Evolutionary conservation across 179 eudicot species (phyloP).

Genomic region (Beta macrorhiza): DNA sequence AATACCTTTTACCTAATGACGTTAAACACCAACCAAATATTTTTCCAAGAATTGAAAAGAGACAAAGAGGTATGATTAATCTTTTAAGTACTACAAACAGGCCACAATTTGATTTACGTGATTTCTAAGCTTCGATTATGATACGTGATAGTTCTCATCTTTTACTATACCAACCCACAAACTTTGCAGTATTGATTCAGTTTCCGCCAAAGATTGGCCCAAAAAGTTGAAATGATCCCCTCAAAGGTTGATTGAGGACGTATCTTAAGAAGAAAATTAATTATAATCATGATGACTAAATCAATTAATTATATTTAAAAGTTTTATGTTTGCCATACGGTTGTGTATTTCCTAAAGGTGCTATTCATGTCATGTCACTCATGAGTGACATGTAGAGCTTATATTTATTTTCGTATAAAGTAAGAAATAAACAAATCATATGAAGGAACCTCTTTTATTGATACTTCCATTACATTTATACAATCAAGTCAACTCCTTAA

Average conservation of each 20-base stretch:
- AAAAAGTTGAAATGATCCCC: constrained; percentile 12
- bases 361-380: constrained; percentile 39
- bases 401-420: not conserved
- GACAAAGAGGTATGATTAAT: not conserved
- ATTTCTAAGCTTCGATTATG: not conserved
- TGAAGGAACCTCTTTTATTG: too few relatives aligned
- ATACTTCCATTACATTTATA: too few relatives aligned
- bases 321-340: not conserved
- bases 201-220: not conserved
- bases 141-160: not conserved
- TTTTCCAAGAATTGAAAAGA: not conserved
- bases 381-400: constrained; percentile 14
- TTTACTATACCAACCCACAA: not conserved
- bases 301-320: not conserved
- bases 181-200: not conserved
- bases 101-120: not conserved
- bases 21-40: constrained; percentile 1
- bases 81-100: not conserved
- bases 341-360: constrained; percentile 37
- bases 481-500: too few relatives aligned
- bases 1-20: constrained; percentile 4
- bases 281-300: not conserved
- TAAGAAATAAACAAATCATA: not conserved
- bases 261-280: constrained; percentile 1
- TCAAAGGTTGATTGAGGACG: constrained; percentile 14